Evolutionary conservation across 139 green algal genomes (phyloP), one percentile per base, ranked within the genome.

Genomic region (Chara braunii): DNA sequence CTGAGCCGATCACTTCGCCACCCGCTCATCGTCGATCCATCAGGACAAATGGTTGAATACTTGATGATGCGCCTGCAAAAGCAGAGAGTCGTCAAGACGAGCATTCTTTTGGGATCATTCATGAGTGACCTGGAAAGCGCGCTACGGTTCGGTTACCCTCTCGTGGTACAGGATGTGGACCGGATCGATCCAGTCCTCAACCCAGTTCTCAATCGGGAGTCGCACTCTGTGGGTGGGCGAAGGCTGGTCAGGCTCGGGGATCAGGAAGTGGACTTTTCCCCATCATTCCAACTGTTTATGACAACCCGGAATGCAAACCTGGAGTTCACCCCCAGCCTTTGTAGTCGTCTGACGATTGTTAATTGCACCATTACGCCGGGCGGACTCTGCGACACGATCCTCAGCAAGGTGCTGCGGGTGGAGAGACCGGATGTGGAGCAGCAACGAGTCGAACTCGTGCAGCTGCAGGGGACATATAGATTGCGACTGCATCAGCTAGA

Each of bases 11-110:
- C 22, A 14, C 22, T 51, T 12, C 37, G 61, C 18, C 23, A 26
- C 3, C 53, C 53, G 26, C 24, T 71, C 2, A 26, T 71, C n/a
- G 23, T 71, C 32, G 61, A 71, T 52, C 61, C 61, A 7, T 53
- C 53, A 22, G 61, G 61, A 9, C 14, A 68, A 28, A 57, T 71
- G 23, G 53, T 68, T 12, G 61, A 56, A 3, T 71, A 56, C 35
- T 29, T 71, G 18, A 67, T 45, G 22, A 24, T 11, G n/a, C 32
- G 30, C n/a, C 26, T 45, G 53, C 53, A 28, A 30, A 55, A 55
- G 37, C 7, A 57, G 7, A 45, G 26, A 33, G 53, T 30, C 34
- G 26, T 63, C 6, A 31, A 35, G 7, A 45, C 53, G 30, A 43
- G 32, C 37, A n/a, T 30, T 23, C 42, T 53, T 14, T n/a, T 30